phyloP scores from a whole-genome alignment of 2,329 filamentous ascomycete species.

The Trichothecium roseum region DNA sequence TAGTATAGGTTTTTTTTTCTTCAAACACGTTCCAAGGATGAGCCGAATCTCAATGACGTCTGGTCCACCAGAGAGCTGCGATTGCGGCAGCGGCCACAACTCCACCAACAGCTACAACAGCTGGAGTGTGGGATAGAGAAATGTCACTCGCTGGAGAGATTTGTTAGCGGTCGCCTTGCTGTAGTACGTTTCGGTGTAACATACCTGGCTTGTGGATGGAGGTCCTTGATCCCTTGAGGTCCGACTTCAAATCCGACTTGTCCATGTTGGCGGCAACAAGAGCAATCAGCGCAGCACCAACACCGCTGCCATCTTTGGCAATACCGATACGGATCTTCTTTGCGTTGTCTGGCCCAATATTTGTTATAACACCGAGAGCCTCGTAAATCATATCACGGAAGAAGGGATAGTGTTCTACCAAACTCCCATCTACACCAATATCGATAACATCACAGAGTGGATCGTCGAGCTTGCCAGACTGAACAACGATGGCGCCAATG shows the following conservation, averaged over 20 bases:
- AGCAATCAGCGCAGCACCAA: constrained; percentile 84
- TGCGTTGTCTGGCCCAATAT: constrained; percentile 69
- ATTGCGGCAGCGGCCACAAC: constrained; percentile 25
- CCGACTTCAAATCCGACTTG: constrained; percentile 33
- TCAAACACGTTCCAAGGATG: constrained; percentile 1
- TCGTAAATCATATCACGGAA: constrained; percentile 86
- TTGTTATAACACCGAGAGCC: constrained; percentile 63
- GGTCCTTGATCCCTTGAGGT: constrained; percentile 26
- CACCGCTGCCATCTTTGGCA: constrained; percentile 83
- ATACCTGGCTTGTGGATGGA: too few relatives aligned
- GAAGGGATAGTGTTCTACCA: constrained; percentile 92
- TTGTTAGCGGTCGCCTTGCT: too few relatives aligned
- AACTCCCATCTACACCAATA: constrained; percentile 85
- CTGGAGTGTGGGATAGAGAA: constrained; percentile 14
- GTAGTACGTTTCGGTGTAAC: too few relatives aligned
- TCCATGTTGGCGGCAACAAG: constrained; percentile 68
- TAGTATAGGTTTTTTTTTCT: too few relatives aligned
- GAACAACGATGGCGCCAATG: constrained; percentile 72
- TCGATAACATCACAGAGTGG: constrained; percentile 64
- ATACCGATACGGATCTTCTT: constrained; percentile 88
- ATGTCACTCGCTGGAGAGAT: constrained; percentile 19
- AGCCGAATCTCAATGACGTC: constrained; percentile 18
- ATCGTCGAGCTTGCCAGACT: constrained; percentile 61
- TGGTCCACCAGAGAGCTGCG: constrained; percentile 26
- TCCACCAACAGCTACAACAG: constrained; percentile 19